Conservation (phyloP, 441 rosid genomes). For the Manihot esculenta region DNA sequence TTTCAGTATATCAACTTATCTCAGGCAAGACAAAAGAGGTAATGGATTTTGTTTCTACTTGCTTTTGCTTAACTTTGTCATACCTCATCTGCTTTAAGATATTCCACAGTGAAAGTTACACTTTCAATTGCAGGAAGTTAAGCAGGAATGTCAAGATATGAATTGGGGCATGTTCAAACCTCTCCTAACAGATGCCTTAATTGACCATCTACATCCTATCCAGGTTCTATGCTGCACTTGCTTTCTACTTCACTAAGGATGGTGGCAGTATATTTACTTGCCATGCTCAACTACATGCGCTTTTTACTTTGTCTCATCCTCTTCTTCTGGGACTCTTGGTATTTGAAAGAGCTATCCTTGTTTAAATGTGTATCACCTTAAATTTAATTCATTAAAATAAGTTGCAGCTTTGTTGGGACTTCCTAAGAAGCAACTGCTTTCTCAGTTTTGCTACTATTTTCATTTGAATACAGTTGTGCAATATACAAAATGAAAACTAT, state of each 20-base stretch:
- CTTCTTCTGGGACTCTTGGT: not conserved
- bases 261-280: not conserved
- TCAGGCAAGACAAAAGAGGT: constrained; percentile 91
- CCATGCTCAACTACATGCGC: not conserved
- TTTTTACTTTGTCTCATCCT: not conserved
- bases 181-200: constrained; percentile 66
- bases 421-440: not conserved
- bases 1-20: constrained; percentile 82
- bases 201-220: constrained; percentile 83
- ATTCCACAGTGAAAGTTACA: constrained; percentile 10
- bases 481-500: not conserved
- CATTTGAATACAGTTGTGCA: not conserved
- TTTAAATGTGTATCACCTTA: not conserved
- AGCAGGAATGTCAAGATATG: constrained; percentile 70
- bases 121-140: constrained; percentile 60
- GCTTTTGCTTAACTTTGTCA: constrained; percentile 8
- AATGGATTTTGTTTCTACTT: constrained; percentile 14
- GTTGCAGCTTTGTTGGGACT: not conserved
- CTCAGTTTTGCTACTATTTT: not conserved
- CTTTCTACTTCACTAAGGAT: not conserved
- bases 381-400: not conserved
- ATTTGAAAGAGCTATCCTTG: not conserved
- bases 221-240: constrained; percentile 47
- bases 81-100: not conserved
- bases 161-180: constrained; percentile 82